These are phyloP conservation scores for Bromus sterilis DNA, from an alignment of 176 grass and related monocot species.

Conservation along the genomic window DNA sequence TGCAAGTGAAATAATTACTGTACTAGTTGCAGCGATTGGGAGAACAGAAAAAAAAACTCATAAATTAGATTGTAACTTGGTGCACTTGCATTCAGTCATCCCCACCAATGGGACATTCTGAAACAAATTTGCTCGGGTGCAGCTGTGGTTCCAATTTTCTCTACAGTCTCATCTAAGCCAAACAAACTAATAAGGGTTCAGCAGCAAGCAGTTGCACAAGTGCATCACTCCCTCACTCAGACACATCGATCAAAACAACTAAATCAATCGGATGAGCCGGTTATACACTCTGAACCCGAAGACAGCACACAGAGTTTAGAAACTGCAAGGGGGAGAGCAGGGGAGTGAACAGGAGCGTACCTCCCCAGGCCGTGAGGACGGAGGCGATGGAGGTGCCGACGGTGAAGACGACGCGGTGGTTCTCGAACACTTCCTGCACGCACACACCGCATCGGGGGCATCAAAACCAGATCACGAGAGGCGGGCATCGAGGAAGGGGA, in stretches of 20 bases:
- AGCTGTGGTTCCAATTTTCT: not conserved
- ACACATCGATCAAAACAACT: not conserved
- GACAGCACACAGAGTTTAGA: not conserved
- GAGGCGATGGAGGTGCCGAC: conserved; percentile 87
- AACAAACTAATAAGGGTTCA: not conserved
- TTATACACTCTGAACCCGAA: not conserved
- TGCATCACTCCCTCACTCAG: not conserved
- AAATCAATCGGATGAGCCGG: not conserved
- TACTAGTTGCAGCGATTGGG: no score
- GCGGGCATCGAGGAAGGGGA: not conserved
- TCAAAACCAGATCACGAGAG: not conserved
- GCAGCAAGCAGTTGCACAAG: not conserved
- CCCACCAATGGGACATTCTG: not conserved
- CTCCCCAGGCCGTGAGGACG: conserved; percentile 81
- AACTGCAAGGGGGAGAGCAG: not conserved
- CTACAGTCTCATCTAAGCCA: not conserved
- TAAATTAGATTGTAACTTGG: not conserved
- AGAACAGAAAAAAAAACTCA: not conserved
- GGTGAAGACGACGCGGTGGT: conserved; percentile 77
- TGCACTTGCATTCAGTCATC: not conserved
- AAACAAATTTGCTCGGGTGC: not conserved
- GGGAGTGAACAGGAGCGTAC: conserved; percentile 18
- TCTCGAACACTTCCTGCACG: conserved; percentile 74
- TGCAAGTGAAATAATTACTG: not conserved
- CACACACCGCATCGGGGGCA: not conserved